A percentile compares a stretch with the other conserved stretches of the same genome.
Evolutionary conservation across 2,329 filamentous ascomycete genomes (phyloP).

Genomic region (Pseudocercospora cruenta): DNA sequence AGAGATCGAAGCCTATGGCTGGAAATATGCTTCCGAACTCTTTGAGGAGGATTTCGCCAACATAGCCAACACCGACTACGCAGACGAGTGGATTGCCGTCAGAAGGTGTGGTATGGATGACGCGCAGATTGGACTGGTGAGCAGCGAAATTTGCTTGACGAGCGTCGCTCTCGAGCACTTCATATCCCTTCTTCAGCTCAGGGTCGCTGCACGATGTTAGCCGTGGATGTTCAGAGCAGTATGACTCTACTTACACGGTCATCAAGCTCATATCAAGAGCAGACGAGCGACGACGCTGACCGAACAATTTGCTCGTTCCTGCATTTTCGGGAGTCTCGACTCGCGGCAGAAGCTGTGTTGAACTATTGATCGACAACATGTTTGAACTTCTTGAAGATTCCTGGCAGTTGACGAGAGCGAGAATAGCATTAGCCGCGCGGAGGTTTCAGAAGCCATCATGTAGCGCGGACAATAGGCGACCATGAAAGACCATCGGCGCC

Average conservation of each 20-base stretch:
- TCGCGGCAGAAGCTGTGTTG: conserved; percentile 5
- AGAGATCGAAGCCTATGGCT: conserved; percentile 49
- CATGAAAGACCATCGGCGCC: neutral
- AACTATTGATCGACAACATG: conserved; percentile 9
- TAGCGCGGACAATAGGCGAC: neutral
- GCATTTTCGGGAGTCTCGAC: conserved; percentile 6
- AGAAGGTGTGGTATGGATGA: conserved; percentile 8
- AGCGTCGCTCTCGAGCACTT: conserved; percentile 3
- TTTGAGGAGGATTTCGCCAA: conserved; percentile 27
- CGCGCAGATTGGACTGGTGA: conserved; percentile 7
- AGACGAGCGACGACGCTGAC: conserved; percentile 13
- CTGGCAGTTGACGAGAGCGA: neutral
- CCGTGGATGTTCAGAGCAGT: neutral
- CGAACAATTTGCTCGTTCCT: conserved; percentile 8
- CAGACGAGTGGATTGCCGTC: conserved; percentile 18
- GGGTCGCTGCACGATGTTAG: neutral
- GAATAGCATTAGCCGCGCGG: neutral
- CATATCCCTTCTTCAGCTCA: conserved; percentile 6
- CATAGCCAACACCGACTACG: conserved; percentile 28
- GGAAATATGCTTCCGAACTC: conserved; percentile 27
- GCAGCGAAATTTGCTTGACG: conserved; percentile 4
- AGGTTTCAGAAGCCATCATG: neutral
- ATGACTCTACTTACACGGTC: conserved; percentile 6
- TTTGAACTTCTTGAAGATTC: neutral
- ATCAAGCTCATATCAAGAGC: conserved; percentile 19